Evolutionary conservation across 139 green algal genomes (phyloP).

Genomic region (Ulvella scutata): DNA sequence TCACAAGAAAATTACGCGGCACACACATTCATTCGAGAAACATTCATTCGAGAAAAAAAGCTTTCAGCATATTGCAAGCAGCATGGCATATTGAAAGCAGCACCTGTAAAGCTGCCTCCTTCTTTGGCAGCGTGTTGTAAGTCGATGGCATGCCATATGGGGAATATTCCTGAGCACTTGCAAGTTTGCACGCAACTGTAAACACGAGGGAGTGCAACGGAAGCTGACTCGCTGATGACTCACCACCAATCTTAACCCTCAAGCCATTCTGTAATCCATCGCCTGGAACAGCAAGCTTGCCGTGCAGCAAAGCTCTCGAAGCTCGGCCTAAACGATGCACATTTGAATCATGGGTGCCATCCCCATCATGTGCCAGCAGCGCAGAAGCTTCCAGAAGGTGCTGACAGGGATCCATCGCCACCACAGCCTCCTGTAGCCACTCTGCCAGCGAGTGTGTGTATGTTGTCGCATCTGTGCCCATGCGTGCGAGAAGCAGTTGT

Average conservation of each 20-base stretch:
- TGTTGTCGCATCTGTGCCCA: background rate
- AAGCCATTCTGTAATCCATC: too few relatives aligned
- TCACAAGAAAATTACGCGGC: too few relatives aligned
- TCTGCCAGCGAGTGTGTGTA: background rate
- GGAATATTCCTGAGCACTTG: background rate
- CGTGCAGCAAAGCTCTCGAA: too few relatives aligned
- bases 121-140: background rate
- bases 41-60: too few relatives aligned
- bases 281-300: too few relatives aligned
- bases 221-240: too few relatives aligned
- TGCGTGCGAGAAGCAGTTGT: background rate
- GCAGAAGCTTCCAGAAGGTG: background rate
- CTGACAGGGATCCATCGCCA: background rate
- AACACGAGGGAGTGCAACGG: background rate
- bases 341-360: too few relatives aligned
- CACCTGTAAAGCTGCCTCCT: background rate
- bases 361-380: background rate
- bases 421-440: background rate
- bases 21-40: too few relatives aligned
- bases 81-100: too few relatives aligned
- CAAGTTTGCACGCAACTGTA: background rate
- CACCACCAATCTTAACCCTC: too few relatives aligned
- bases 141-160: background rate
- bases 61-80: too few relatives aligned
- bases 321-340: too few relatives aligned